Percentiles rank a stretch among this genome's conserved stretches.
Conservation (phyloP, 2,329 filamentous ascomycete species). For the Calonectria ilicicola region DNA sequence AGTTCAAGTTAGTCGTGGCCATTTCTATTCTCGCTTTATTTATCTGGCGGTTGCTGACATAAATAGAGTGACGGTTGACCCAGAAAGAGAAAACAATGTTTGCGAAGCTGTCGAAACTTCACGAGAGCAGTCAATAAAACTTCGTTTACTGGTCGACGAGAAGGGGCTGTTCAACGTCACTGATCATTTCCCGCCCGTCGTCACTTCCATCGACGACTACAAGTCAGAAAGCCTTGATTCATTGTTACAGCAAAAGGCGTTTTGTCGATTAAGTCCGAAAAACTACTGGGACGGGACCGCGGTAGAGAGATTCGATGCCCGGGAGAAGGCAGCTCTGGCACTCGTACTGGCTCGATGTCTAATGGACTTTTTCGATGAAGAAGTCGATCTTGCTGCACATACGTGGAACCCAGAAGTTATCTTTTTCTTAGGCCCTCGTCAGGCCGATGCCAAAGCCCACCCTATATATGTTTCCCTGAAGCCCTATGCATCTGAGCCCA, state of each 20-base stretch:
- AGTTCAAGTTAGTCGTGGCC: background rate
- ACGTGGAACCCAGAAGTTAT: background rate
- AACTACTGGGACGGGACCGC: background rate
- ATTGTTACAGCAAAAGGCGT: background rate
- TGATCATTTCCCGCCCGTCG: background rate
- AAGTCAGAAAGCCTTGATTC: background rate
- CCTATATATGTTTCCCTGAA: background rate
- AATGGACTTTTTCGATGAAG: conserved; percentile 7
- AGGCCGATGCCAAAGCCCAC: background rate
- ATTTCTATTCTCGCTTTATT: too few species aligned
- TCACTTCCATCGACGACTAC: background rate
- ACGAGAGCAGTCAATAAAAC: background rate
- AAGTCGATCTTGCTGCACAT: background rate
- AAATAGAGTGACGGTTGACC: background rate
- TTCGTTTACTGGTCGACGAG: background rate
- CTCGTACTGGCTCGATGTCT: background rate
- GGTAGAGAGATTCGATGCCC: background rate
- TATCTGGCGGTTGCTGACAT: background rate
- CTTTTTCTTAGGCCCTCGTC: background rate
- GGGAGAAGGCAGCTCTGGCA: background rate
- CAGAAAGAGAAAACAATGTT: background rate
- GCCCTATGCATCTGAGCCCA: background rate
- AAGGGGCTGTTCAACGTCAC: background rate
- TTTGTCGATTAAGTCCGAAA: background rate
- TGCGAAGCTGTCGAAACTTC: background rate